These are phyloP conservation scores for Umbelopsis sp. DNA, from an alignment of 192 early-diverging fungal species.

Conservation along the genomic window DNA sequence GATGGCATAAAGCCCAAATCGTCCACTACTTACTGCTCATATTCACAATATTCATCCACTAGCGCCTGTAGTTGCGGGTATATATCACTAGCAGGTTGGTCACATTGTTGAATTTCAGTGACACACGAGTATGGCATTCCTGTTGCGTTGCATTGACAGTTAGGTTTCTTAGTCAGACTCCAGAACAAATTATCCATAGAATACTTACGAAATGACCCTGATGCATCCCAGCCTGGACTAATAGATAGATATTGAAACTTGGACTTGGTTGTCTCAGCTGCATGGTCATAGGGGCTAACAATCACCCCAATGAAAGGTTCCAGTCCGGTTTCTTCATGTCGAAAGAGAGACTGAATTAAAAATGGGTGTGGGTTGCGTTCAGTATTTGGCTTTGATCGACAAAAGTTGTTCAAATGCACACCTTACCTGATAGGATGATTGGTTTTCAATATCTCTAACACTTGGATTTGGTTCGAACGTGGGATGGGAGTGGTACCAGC, in stretches of 20 bases:
- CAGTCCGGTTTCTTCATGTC: slow-evolving; percentile 53
- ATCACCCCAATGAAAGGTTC: slow-evolving; percentile 94
- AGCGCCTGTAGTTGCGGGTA: slow-evolving; percentile 56
- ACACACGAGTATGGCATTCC: slow-evolving; percentile 58
- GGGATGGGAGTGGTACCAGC: slow-evolving; percentile 98
- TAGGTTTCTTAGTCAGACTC: not conserved
- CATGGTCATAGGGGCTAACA: slow-evolving; percentile 77
- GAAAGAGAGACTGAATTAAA: slow-evolving; percentile 55
- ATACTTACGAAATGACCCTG: slow-evolving; percentile 55
- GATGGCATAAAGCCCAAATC: not conserved
- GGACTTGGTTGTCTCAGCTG: slow-evolving; percentile 52
- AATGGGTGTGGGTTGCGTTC: too few relatives aligned
- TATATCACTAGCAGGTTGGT: slow-evolving; percentile 49
- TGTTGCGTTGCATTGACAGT: slow-evolving; percentile 20
- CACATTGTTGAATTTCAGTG: slow-evolving; percentile 45
- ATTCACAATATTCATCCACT: slow-evolving; percentile 59
- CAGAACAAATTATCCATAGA: not conserved
- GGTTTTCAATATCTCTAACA: slow-evolving; percentile 89
- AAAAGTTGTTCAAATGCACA: not conserved
- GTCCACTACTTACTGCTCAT: slow-evolving; percentile 52
- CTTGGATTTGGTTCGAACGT: slow-evolving; percentile 89
- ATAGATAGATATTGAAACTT: slow-evolving; percentile 63
- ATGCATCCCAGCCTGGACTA: slow-evolving; percentile 51
- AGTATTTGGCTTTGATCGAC: too few relatives aligned
- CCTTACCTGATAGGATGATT: slow-evolving; percentile 79